Evolutionary conservation across 225 moss, liverwort and hornwort species (phyloP).

Genomic region (Rhytidiadelphus loreus): DNA sequence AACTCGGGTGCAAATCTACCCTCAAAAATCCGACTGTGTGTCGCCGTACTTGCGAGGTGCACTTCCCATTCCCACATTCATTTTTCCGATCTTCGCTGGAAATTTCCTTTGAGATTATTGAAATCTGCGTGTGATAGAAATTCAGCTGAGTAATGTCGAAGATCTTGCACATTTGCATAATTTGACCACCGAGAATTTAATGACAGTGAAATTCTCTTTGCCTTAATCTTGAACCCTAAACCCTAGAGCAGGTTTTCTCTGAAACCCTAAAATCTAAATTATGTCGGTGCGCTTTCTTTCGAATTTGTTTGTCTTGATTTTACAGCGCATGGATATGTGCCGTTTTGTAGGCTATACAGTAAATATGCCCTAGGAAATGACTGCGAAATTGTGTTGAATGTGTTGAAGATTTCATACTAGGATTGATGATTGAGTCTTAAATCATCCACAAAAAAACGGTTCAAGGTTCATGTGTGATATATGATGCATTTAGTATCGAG

Average conservation of each 20-base stretch:
- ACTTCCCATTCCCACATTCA: background rate
- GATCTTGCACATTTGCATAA: background rate
- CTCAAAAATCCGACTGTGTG: conserved; percentile 22
- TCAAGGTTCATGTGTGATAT: background rate
- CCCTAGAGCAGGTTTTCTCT: background rate
- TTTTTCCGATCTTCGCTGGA: background rate
- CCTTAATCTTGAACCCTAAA: background rate
- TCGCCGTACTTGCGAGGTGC: conserved; percentile 27
- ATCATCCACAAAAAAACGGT: background rate
- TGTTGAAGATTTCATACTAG: background rate
- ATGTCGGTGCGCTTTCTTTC: background rate
- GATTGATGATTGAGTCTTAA: background rate
- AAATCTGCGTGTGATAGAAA: background rate
- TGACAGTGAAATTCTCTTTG: background rate
- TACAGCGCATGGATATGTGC: background rate
- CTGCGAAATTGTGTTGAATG: background rate
- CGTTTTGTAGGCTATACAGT: background rate
- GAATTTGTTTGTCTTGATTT: background rate
- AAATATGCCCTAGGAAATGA: background rate
- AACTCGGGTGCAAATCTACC: conserved; percentile 27
- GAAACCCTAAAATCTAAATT: background rate
- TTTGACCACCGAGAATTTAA: background rate
- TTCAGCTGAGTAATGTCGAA: background rate
- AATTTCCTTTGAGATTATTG: background rate
- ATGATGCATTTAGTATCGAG: background rate